A percentile compares a stretch with the other conserved stretches of the same genome.
phyloP scores from a whole-genome alignment of 2,329 filamentous ascomycete species.

The Cordyceps fumosorosea region DNA sequence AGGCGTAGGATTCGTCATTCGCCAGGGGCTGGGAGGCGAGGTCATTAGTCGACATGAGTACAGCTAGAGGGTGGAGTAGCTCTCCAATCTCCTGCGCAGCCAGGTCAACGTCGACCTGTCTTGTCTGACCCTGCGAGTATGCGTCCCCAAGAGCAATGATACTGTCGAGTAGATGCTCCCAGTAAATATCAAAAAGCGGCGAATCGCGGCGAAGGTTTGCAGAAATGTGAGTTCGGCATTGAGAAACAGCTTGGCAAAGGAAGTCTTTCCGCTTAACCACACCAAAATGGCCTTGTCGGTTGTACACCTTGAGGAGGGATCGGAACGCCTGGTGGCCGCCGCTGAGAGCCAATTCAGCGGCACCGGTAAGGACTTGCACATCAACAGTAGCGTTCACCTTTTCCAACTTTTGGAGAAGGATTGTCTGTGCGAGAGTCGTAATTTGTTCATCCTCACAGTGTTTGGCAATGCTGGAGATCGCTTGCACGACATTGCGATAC shows the following conservation, averaged over 20 bases:
- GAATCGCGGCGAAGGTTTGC: conserved; percentile 61
- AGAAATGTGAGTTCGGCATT: conserved; percentile 74
- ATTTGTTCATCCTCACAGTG: conserved; percentile 85
- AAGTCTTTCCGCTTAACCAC: conserved; percentile 60
- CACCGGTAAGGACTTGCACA: conserved; percentile 76
- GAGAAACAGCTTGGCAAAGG: conserved; percentile 68
- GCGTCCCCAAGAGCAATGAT: conserved; percentile 88
- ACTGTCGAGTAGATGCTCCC: conserved; percentile 75
- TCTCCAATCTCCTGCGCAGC: conserved; percentile 83
- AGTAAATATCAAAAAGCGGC: conserved; percentile 73
- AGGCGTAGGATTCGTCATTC: conserved; percentile 63
- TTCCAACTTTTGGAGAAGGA: conserved; percentile 91
- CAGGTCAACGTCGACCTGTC: conserved; percentile 72
- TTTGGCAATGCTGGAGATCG: conserved; percentile 83
- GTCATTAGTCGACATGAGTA: conserved; percentile 66
- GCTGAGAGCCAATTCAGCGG: conserved; percentile 68
- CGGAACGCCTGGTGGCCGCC: conserved; percentile 79
- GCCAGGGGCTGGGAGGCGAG: conserved; percentile 40
- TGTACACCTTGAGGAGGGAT: conserved; percentile 77
- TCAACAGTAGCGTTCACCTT: conserved; percentile 78
- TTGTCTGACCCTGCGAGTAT: conserved; percentile 65
- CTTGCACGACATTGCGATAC: conserved; percentile 86
- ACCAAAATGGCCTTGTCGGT: conserved; percentile 66
- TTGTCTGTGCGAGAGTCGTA: conserved; percentile 84
- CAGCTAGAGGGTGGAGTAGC: conserved; percentile 78